These are phyloP conservation scores for Thuidium tamariscinum DNA, from an alignment of 225 moss, liverwort and hornwort genomes.

Conservation along the genomic window DNA sequence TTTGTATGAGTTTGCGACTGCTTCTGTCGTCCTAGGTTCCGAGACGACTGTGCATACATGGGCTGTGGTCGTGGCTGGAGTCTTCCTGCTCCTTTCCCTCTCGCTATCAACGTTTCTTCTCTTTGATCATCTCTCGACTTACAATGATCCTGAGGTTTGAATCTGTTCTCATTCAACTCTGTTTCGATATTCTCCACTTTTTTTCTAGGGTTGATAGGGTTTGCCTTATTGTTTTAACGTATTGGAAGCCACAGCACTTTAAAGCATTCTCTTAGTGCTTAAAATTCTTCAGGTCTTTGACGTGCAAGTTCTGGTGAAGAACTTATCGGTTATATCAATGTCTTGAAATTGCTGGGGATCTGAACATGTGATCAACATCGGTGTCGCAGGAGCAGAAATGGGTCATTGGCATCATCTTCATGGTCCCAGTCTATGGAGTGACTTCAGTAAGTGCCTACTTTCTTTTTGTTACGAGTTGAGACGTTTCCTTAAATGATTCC, in stretches of 20 bases:
- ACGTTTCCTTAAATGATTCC: neutral
- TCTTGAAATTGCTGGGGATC: neutral
- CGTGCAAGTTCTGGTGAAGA: neutral
- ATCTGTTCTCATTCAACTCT: neutral
- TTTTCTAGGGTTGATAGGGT: neutral
- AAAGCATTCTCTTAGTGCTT: neutral
- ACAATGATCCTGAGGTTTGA: slow-evolving; percentile 60
- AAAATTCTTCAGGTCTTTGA: neutral
- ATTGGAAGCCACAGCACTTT: neutral
- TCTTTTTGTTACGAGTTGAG: neutral
- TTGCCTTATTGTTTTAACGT: neutral
- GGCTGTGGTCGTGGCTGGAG: slow-evolving; percentile 47
- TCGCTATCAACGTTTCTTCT: slow-evolving; percentile 57
- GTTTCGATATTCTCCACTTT: neutral
- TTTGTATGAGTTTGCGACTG: slow-evolving; percentile 33
- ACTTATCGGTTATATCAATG: neutral
- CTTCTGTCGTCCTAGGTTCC: slow-evolving; percentile 8
- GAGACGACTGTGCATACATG: slow-evolving; percentile 21
- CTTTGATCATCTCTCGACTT: slow-evolving; percentile 57
- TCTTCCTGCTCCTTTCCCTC: slow-evolving; percentile 54
- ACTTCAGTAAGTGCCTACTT: slow-evolving; percentile 40
- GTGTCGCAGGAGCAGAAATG: slow-evolving; percentile 57
- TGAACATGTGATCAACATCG: neutral
- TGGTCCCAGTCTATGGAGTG: slow-evolving; percentile 62
- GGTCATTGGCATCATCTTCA: slow-evolving; percentile 64